Evolutionary conservation across 1,284 basidiomycete species (phyloP), one percentile per base, ranked within the genome.

Genomic region (Coriolopsis trogii): DNA sequence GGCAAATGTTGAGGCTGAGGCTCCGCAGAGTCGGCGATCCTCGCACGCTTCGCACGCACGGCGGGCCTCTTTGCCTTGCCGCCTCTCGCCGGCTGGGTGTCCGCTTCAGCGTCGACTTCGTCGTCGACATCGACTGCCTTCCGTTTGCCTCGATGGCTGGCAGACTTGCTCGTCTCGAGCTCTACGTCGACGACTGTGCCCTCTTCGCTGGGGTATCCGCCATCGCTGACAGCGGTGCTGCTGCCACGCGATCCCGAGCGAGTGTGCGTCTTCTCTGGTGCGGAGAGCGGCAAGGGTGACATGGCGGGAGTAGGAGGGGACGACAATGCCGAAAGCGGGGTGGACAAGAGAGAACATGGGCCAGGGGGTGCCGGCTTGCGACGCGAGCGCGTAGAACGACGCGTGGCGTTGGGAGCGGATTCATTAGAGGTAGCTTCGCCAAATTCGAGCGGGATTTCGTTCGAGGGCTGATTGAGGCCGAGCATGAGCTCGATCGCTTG

Each of bases 201-300:
- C 48, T 55, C 56, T 46, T 55, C 56, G 40, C 57, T 59, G 16
- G 55, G 55, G 21, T 54, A 58, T 7, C 57, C 55, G 4, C 47
- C 45, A n/a, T 61, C 59, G 56, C 60, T 60, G 6, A 62, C 62
- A 0, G 58, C 60, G 6, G 61, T 61, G 37, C 58, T 63, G 46
- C 58, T 58, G 18, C 63, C 58, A 34, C 59, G 59, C 41, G 58
- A 59, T 23, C 53, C 55, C 49, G 53, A 38, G 29, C 60, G 46
- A 30, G 52, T 24, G 16, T 45, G 31, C 43, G n/a, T n/a, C n/a
- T 34, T 9, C 36, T 13, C 26, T 43, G 46, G 18, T 46, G 56
- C 13, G 46, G 31, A n/a, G 46, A 59, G 49, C 13, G 49, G 43
- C 6, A 28, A 28, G 5, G 46, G 40, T 9, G 49, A 56, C 21